Conservation (phyloP, 2,329 filamentous ascomycete species). For the Parafenestella ontariensis region DNA sequence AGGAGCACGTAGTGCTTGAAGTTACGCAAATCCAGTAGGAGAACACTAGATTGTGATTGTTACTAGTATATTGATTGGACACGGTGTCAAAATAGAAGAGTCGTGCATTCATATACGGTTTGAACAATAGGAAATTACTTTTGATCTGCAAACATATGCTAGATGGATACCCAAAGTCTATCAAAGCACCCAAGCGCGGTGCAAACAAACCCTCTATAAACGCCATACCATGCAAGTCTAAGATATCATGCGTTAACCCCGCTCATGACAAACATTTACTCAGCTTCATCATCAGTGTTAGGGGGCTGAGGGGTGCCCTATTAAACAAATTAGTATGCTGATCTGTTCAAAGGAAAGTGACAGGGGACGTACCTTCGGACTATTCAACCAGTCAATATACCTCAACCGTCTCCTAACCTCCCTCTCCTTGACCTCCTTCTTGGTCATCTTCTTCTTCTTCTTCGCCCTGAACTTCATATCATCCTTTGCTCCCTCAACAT, state of each 20-base stretch:
- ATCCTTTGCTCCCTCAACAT: constrained; percentile 78
- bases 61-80: no score
- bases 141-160: constrained; percentile 15
- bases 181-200: constrained; percentile 5
- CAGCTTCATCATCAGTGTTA: constrained; percentile 52
- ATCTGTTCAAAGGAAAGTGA: neutral
- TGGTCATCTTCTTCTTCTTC: constrained; percentile 99
- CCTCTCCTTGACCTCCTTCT: constrained; percentile 92
- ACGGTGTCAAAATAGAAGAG: neutral
- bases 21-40: no score
- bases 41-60: no score
- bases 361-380: constrained; percentile 58
- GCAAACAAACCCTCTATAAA: constrained; percentile 25
- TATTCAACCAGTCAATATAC: constrained; percentile 81
- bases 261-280: constrained; percentile 27
- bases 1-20: no score
- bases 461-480: constrained; percentile 88
- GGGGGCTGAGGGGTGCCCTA: constrained; percentile 50
- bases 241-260: constrained; percentile 4
- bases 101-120: neutral
- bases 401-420: constrained; percentile 86
- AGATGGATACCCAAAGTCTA: constrained; percentile 14
- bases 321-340: constrained; percentile 25
- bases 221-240: constrained; percentile 30
- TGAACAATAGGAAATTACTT: constrained; percentile 11